Conservation (phyloP, 352 stramenopile genomes). For the Blastocystis sp. region DNA sequence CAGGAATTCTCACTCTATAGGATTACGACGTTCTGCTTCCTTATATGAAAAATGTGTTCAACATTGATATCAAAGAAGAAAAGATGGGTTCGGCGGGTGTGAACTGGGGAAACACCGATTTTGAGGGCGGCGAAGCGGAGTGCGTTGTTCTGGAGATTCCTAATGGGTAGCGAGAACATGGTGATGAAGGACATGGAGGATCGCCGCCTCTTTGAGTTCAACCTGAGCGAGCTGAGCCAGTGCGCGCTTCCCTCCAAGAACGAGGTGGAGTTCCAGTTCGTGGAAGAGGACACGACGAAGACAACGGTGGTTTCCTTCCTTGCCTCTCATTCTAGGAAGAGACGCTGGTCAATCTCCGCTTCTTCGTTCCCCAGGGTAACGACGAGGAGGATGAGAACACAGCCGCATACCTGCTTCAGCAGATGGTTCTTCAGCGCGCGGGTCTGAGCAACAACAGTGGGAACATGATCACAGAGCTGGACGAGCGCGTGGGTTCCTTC, state of each 20-base stretch:
- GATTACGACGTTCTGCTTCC: slow-evolving; percentile 31
- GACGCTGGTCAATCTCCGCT: slow-evolving; percentile 82
- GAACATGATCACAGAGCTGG: slow-evolving; percentile 88
- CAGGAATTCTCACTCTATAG: neutral
- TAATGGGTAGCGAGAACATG: slow-evolving; percentile 62
- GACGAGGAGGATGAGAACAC: slow-evolving; percentile 66
- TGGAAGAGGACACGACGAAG: slow-evolving; percentile 89
- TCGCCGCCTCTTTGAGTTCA: slow-evolving; percentile 56
- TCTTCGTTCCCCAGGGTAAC: slow-evolving; percentile 78
- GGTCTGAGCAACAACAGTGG: slow-evolving; percentile 74
- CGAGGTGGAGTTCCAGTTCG: slow-evolving; percentile 96
- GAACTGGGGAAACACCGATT: slow-evolving; percentile 83
- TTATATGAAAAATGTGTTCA: slow-evolving; percentile 65
- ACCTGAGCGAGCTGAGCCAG: slow-evolving; percentile 67
- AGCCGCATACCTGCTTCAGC: slow-evolving; percentile 70
- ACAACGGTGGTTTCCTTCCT: slow-evolving; percentile 64
- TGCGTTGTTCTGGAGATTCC: slow-evolving; percentile 70
- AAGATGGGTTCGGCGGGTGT: slow-evolving; percentile 73
- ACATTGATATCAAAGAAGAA: slow-evolving; percentile 76
- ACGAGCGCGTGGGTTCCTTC: slow-evolving; percentile 89
- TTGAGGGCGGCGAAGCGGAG: slow-evolving; percentile 76
- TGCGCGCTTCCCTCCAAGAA: slow-evolving; percentile 87
- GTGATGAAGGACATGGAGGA: slow-evolving; percentile 64
- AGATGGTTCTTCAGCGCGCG: slow-evolving; percentile 67
- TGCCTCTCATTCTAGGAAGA: slow-evolving; percentile 64